Evolutionary conservation across 2,329 filamentous ascomycete genomes (phyloP), one percentile per base, ranked within the genome.

Genomic region (Ceratocystis harringtonii): DNA sequence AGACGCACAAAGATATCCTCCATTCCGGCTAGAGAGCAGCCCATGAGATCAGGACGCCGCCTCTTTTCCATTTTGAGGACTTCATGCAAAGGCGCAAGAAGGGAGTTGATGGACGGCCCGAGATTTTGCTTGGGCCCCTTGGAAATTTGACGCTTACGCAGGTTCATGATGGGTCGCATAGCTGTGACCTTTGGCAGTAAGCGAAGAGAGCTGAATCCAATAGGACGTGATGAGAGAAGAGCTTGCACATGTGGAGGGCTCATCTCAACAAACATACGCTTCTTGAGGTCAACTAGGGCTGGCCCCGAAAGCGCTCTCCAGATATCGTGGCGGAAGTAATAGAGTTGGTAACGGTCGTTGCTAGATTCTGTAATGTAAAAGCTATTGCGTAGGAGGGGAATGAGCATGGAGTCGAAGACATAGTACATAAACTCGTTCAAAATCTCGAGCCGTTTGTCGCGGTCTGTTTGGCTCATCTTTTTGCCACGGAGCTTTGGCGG

Each of bases 351-450:
- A 17, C 87, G 85, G 72, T 96, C 84, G 1, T 80, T 79, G 68
- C 84, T 91, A 0, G 91, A 94, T 73, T 99, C 94, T 0, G 94
- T 99, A 45, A 96, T 89, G 72, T 97, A 92, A 71, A 99, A 99
- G 71, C 94, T 92, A 68, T 84, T 85, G 43, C 89, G 84, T 61
- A 97, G 82, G 6, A 99, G 79, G 8, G 94, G 92, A 70, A 97
- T 88, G 65, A 99, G 72, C 25, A 96, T 79, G 0, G 92, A 96
- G 74, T 99, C 94, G 71, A 99, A 94, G 3, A 95, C 69, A 73
- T 92, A 99, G 76, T 96, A 97, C 5, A 97, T 71, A 66, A 97
- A 85, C 73, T 99, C 94, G 64, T 85, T 76, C 61, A 96, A 83
- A 0, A 97, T 79, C 71, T 96, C 89, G 30, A 77, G 78, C 10